Evolutionary conservation across 148 eudicot species (phyloP).

Genomic region (Heliamphora exappendiculata): DNA sequence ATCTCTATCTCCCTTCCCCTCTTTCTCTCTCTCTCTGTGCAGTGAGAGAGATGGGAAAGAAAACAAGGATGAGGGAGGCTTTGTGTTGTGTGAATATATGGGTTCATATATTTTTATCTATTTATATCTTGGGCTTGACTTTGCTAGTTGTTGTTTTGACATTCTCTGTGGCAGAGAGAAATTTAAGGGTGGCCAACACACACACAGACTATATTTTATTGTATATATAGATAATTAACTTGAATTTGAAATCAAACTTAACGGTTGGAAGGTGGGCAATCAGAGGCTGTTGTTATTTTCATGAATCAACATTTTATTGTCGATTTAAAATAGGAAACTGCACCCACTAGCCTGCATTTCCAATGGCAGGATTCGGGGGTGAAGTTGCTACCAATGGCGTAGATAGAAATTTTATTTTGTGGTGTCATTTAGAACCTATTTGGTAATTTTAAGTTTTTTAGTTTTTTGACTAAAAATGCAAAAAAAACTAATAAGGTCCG

Average conservation of each 20-base stretch:
- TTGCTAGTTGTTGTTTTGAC: not conserved
- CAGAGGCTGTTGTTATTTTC: slow-evolving; percentile 27
- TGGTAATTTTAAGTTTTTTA: too few relatives aligned
- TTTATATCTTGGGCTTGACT: not conserved
- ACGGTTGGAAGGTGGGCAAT: slow-evolving; percentile 1
- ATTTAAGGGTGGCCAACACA: slow-evolving; percentile 2
- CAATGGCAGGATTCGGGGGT: too few relatives aligned
- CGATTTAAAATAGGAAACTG: not conserved
- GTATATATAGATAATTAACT: not conserved
- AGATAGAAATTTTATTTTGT: too few relatives aligned
- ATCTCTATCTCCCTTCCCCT: too few relatives aligned
- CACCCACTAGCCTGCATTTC: too few relatives aligned
- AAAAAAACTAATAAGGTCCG: too few relatives aligned
- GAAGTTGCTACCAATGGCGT: too few relatives aligned
- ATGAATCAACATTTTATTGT: slow-evolving; percentile 6
- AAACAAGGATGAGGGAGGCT: not conserved
- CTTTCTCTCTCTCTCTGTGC: slow-evolving; percentile 2
- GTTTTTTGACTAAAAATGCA: too few relatives aligned
- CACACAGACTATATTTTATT: not conserved
- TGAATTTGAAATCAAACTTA: not conserved
- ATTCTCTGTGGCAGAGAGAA: not conserved
- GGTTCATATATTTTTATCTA: not conserved
- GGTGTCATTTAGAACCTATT: too few relatives aligned
- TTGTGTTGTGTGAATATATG: not conserved
- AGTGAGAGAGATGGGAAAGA: slow-evolving; percentile 6